Base-by-base conservation (phyloP, 257 asterid species). In the Solanum acaule region DNA sequence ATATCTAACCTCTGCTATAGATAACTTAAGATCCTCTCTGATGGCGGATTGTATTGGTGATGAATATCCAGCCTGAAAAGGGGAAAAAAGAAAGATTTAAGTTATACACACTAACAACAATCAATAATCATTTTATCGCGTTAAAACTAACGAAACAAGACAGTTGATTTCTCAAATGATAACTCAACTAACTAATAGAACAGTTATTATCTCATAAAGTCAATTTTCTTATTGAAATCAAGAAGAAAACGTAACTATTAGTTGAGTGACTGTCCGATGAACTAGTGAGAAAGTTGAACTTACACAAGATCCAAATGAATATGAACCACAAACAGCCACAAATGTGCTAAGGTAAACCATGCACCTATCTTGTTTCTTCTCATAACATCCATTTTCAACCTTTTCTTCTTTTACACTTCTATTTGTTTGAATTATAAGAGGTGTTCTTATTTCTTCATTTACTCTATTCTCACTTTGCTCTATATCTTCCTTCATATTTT, bases 11-110 rank as follows among this genome's bases (percentile, higher is more conserved):
- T 96, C 97, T 14, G 99, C 93, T 88, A 96, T 88, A 88, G 98
- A 92, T 82, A 96, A 91, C 79, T 93, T 90, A 2, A 97, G 92
- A 90, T 97, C 99, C n/a, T 90, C 90, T 71, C 92, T 92, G 88
- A 97, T 96, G 22, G 94, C 98, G 78, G 91, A 90, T 90, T 97
- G 99, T 8, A 98, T 96, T 13, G 99, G 99, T 10, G 99, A 97
- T 44, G 99, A 97, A 85, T 94, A 97, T 29, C 99, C 99, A 27
- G 94, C 98, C 99, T 97, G 94, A 84, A 85, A 90, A 84, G 23
- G 59, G 83, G 37, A 4, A 20, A 20, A 76, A 22, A 6, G 5
- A 86, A 71, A 10, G 33, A 46, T 70, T 31, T 44, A 71, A 38
- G 67, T 31, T 86, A 42, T 68, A 40, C 7, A 79, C 65, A 0